Conservation (phyloP, 192 early-diverging fungal species). For the Podochytrium sp. region DNA sequence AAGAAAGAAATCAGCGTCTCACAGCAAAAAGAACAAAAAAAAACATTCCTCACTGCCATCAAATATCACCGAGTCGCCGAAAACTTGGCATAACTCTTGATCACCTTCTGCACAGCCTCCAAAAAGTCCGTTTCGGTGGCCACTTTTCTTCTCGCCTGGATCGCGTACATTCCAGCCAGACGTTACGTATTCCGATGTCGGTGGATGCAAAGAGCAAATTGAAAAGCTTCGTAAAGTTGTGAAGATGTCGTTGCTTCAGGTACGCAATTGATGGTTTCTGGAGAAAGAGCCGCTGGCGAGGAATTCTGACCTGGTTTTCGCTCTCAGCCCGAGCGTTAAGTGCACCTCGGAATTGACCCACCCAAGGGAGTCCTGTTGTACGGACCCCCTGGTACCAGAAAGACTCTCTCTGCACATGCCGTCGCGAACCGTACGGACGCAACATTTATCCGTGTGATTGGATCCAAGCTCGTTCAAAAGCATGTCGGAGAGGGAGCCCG, state of each 20-base stretch:
- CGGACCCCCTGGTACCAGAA: conserved; percentile 97
- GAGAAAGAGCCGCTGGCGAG: not conserved
- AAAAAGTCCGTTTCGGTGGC: conserved; percentile 99
- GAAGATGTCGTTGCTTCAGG: conserved; percentile 89
- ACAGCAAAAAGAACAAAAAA: not conserved
- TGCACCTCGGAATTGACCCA: conserved; percentile 95
- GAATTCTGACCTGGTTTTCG: not conserved
- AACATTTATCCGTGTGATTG: conserved; percentile 99
- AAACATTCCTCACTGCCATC: conserved; percentile 39
- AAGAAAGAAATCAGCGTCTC: not conserved
- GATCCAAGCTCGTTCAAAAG: conserved; percentile 98
- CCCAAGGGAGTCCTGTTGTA: conserved; percentile 98
- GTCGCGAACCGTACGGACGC: conserved; percentile 99
- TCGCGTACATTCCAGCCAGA: conserved; percentile 99
- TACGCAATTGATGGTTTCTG: conserved; percentile 20
- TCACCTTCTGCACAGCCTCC: conserved; percentile 99
- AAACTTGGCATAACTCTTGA: conserved; percentile 96
- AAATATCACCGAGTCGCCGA: conserved; percentile 93
- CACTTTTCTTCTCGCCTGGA: conserved; percentile 95
- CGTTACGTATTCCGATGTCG: conserved; percentile 99
- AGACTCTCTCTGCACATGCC: conserved; percentile 96
- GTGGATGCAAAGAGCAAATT: conserved; percentile 99
- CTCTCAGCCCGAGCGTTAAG: conserved; percentile 87
- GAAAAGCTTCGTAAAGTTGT: conserved; percentile 99
- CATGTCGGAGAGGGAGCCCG: conserved; percentile 99